phyloP scores from a whole-genome alignment of 495 filamentous ascomycete genomes.

The Penicillium longicatenatum region DNA sequence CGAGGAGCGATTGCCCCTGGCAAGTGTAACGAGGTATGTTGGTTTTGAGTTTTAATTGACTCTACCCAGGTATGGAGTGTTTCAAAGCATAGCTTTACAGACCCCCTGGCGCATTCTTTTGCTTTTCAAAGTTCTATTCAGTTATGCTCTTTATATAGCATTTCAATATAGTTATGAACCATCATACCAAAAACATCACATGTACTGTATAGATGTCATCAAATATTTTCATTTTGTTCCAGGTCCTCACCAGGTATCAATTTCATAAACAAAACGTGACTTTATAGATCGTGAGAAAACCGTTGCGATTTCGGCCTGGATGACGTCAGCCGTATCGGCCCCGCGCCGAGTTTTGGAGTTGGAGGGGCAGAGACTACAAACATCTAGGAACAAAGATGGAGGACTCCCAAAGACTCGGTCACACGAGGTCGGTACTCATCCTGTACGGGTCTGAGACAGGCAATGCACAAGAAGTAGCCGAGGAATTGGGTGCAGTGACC shows the following conservation, averaged over 20 bases:
- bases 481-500: slow-evolving; percentile 71
- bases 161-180: no score
- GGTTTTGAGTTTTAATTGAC: no score
- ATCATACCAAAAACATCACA: no score
- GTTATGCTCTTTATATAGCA: no score
- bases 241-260: not conserved
- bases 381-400: slow-evolving; percentile 24
- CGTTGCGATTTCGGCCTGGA: slow-evolving; percentile 15
- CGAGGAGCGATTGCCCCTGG: no score
- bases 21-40: no score
- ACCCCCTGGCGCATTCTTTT: no score
- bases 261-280: not conserved
- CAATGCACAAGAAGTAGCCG: slow-evolving; percentile 84
- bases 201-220: no score
- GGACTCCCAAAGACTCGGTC: slow-evolving; percentile 21
- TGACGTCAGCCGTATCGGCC: slow-evolving; percentile 31
- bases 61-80: no score
- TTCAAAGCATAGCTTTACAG: no score
- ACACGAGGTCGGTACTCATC: slow-evolving; percentile 64
- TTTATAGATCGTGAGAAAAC: not conserved
- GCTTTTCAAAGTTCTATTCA: no score
- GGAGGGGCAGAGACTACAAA: slow-evolving; percentile 14
- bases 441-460: slow-evolving; percentile 95
- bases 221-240: no score
- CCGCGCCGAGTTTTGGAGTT: slow-evolving; percentile 14